Conservation (phyloP, 2,329 filamentous ascomycete genomes). For the Epichloe baconii region DNA sequence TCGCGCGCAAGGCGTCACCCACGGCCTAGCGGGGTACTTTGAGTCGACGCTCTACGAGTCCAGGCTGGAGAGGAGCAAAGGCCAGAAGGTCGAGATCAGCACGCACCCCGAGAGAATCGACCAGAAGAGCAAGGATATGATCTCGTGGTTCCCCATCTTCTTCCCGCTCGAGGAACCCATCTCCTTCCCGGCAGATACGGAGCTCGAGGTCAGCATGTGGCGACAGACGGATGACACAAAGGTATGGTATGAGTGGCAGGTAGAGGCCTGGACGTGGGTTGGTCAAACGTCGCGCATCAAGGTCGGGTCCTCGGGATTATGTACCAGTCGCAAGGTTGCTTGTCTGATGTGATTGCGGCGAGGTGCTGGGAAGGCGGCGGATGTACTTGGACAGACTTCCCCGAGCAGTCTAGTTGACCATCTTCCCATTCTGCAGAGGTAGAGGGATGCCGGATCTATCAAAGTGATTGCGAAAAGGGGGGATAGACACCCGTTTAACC, state of each 20-base stretch:
- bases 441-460: too few relatives aligned
- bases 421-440: too few relatives aligned
- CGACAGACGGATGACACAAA: conserved; percentile 87
- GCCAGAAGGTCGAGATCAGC: conserved; percentile 64
- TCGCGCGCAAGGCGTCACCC: conserved; percentile 66
- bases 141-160: conserved; percentile 98
- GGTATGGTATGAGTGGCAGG: conserved; percentile 98
- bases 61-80: conserved; percentile 21
- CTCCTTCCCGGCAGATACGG: conserved; percentile 69
- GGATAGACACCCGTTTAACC: too few relatives aligned
- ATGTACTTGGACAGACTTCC: too few relatives aligned
- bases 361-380: too few relatives aligned
- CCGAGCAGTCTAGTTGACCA: too few relatives aligned
- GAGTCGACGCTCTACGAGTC: conserved; percentile 82
- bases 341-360: conserved; percentile 49
- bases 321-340: conserved; percentile 55
- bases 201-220: conserved; percentile 90
- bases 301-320: conserved; percentile 51
- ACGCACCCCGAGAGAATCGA: conserved; percentile 90
- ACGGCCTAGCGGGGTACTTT: conserved; percentile 90
- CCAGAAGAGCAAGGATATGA: conserved; percentile 91
- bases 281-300: conserved; percentile 49
- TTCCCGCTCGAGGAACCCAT: conserved; percentile 90
- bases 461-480: too few relatives aligned
- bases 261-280: conserved; percentile 66